phyloP scores from a whole-genome alignment of 331 rosid genomes.

The Acacia pycnantha region DNA sequence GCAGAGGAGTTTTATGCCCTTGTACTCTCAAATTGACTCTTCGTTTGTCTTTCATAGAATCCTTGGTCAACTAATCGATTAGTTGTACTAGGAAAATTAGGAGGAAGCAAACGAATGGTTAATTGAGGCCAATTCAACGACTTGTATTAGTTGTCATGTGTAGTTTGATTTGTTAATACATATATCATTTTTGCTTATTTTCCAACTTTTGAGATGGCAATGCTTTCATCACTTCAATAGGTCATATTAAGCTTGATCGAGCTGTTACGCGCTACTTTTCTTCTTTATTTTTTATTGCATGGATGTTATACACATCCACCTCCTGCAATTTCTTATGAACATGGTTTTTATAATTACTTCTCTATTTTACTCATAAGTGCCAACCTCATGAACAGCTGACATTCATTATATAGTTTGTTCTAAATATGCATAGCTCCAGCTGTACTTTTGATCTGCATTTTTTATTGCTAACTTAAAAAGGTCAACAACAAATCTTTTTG shows the following conservation, averaged over 20 bases:
- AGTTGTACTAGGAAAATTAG: neutral
- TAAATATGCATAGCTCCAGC: neutral
- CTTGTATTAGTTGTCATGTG: neutral
- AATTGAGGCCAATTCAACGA: neutral
- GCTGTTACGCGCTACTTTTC: neutral
- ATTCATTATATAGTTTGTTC: neutral
- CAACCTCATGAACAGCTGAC: neutral
- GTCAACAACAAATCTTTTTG: neutral
- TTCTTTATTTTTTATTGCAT: neutral
- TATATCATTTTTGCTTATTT: neutral
- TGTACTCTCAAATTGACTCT: neutral
- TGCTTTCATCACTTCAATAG: neutral
- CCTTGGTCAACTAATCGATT: neutral
- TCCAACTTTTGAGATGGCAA: constrained; percentile 3
- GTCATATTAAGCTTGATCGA: constrained; percentile 12
- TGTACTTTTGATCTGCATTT: neutral
- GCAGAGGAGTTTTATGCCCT: neutral
- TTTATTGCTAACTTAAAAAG: neutral
- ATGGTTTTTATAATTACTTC: neutral
- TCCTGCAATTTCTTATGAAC: neutral
- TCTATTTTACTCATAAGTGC: neutral
- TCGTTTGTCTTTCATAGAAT: neutral
- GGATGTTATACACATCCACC: neutral
- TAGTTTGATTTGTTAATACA: neutral
- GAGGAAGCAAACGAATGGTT: neutral